A percentile compares a stretch with the other conserved stretches of the same genome.
Conservation (phyloP, 1,284 basidiomycete species). For the Golubevia pallescens region DNA sequence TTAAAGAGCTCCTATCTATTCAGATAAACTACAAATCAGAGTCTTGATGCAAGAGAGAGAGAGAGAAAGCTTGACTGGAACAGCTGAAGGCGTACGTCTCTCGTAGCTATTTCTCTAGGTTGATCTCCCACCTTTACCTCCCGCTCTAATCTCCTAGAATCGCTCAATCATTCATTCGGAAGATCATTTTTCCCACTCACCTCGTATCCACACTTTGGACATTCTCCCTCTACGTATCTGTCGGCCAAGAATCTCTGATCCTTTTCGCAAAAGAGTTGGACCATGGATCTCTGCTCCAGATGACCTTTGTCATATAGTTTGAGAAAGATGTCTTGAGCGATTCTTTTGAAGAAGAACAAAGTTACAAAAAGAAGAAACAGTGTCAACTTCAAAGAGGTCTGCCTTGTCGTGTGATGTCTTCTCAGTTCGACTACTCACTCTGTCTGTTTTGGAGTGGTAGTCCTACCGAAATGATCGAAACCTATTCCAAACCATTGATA, state of each 20-base stretch:
- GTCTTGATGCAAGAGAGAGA: too few relatives aligned
- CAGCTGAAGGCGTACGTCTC: too few relatives aligned
- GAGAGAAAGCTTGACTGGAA: too few relatives aligned
- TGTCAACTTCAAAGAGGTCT: too few relatives aligned
- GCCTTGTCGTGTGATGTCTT: not conserved
- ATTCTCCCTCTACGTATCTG: conserved; percentile 60
- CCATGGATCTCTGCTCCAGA: conserved; percentile 55
- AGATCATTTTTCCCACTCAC: conserved; percentile 2
- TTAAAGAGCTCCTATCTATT: too few relatives aligned
- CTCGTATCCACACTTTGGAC: conserved; percentile 61
- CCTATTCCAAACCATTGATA: conserved; percentile 33
- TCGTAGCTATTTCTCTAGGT: too few relatives aligned
- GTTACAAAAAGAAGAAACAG: not conserved
- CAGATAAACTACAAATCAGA: too few relatives aligned
- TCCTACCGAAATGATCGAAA: conserved; percentile 64
- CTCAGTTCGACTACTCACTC: conserved; percentile 13
- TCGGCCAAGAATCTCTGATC: conserved; percentile 59
- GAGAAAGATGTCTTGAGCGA: conserved; percentile 61
- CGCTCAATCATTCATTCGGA: too few relatives aligned
- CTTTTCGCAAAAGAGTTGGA: conserved; percentile 55
- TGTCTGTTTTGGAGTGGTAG: conserved; percentile 61
- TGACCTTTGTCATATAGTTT: conserved; percentile 57
- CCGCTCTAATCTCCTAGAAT: too few relatives aligned
- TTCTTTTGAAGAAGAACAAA: conserved; percentile 7
- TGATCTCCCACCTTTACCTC: too few relatives aligned